phyloP scores from a whole-genome alignment of 2,329 filamentous ascomycete species.

The Zelopaecilomyces penicillatus region DNA sequence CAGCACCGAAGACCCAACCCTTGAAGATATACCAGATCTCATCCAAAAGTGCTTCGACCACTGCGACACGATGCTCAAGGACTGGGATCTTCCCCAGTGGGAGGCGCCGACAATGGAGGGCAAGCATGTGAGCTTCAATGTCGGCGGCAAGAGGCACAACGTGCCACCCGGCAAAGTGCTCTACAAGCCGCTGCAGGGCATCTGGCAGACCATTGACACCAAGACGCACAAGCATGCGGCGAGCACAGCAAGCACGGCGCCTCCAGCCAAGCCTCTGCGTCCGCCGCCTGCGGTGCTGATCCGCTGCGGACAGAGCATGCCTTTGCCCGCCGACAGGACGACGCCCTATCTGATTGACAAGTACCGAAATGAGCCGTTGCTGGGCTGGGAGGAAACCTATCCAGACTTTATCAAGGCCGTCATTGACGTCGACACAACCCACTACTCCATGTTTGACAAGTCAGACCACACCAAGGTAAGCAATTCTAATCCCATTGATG shows the following conservation, averaged over 20 bases:
- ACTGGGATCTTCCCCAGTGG: conserved; percentile 21
- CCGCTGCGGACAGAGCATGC: conserved; percentile 11
- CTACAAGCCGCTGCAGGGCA: conserved; percentile 13
- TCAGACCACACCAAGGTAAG: conserved; percentile 4
- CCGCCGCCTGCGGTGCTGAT: conserved; percentile 19
- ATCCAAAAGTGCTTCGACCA: conserved; percentile 22
- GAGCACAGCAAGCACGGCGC: neutral
- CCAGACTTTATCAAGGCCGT: conserved; percentile 21
- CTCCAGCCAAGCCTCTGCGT: conserved; percentile 1
- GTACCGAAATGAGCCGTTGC: conserved; percentile 16
- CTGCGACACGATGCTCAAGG: conserved; percentile 21
- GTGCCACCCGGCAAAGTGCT: conserved; percentile 13
- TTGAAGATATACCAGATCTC: conserved; percentile 15
- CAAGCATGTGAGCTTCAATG: conserved; percentile 8
- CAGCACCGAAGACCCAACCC: conserved; percentile 11
- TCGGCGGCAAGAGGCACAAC: conserved; percentile 11
- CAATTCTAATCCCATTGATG: neutral
- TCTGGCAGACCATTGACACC: conserved; percentile 11
- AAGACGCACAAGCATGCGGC: conserved; percentile 3
- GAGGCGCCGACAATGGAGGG: conserved; percentile 10
- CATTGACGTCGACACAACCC: conserved; percentile 19
- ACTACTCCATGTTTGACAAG: conserved; percentile 20
- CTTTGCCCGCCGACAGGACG: conserved; percentile 3
- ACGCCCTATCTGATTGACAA: conserved; percentile 17
- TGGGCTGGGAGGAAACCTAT: conserved; percentile 20